phyloP scores from a whole-genome alignment of 2,329 filamentous ascomycete genomes.

The Trichothecium sympodiale region DNA sequence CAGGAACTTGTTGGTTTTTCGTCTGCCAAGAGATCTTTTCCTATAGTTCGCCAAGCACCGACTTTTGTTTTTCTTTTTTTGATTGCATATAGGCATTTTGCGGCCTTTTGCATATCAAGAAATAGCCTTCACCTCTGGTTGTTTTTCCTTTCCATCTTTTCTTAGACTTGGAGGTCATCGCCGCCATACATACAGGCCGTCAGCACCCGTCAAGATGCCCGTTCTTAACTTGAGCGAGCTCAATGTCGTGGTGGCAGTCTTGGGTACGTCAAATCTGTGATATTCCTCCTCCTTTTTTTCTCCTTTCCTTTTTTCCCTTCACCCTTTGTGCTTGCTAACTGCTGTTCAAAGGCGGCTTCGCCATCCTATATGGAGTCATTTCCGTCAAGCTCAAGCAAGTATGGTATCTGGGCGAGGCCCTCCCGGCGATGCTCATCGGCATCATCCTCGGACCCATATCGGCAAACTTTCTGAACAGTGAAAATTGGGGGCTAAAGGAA shows the following conservation, averaged over 20 bases:
- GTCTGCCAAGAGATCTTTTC: too few relatives aligned
- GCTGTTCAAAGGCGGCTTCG: constrained; percentile 28
- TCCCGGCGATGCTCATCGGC: constrained; percentile 44
- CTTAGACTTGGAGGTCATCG: too few relatives aligned
- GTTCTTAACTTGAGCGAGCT: constrained; percentile 12
- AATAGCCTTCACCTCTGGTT: too few relatives aligned
- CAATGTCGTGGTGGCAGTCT: constrained; percentile 10
- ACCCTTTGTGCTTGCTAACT: constrained; percentile 5
- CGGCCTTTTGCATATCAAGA: too few relatives aligned
- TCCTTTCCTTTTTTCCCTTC: background rate
- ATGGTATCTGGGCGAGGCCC: constrained; percentile 45
- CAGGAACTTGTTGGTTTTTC: too few relatives aligned
- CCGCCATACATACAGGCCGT: too few relatives aligned
- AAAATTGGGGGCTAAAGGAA: constrained; percentile 26
- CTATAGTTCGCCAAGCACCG: too few relatives aligned
- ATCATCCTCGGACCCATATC: constrained; percentile 42
- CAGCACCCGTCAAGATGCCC: constrained; percentile 10
- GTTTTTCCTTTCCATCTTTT: too few relatives aligned
- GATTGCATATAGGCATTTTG: too few relatives aligned
- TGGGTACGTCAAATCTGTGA: constrained; percentile 5
- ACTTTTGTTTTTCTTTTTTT: too few relatives aligned
- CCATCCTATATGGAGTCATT: constrained; percentile 34
- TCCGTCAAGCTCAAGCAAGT: constrained; percentile 40
- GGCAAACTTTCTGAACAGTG: constrained; percentile 38
- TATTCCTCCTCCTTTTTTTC: background rate